Base-by-base conservation (phyloP, 1,284 basidiomycete species). In the Tylopilus sp. region DNA sequence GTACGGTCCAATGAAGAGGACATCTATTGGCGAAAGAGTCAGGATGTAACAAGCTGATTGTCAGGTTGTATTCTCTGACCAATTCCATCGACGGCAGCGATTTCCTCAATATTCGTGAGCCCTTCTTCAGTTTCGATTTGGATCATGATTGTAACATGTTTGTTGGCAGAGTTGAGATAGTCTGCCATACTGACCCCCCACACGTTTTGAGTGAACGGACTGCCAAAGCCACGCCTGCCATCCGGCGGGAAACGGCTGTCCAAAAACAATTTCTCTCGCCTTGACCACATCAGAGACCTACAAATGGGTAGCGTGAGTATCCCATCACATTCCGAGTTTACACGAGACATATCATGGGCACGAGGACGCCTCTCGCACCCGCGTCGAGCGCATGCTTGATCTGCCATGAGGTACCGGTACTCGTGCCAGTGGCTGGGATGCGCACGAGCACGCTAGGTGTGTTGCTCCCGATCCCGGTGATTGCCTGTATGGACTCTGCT, bases 361-460 rank as follows among this genome's bases (percentile, higher is more conserved):
- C 87, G 50, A 91, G 76, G 17, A 90, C 78, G 5, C 90, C 89
- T 45, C 83, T 80, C 25, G 88, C 89, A 16, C 89, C 89, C 1
- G 86, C 86, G 74, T 90, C 89, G 42, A 90, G 82, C 3, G 85
- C 89, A 68, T 88, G 83, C 79, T 91, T 91, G 77, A 90, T 89
- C 77, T 90, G 89, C 89, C 89, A 90, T 64, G 82, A 82, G 2
- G 85, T 86, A 68, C 88, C 84, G 2, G 82, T 78, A 52, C 83
- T 84, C 35, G 83, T 75, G 0, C 88, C 89, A 3, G 89, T 90
- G 12, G 88, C 88, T 14, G 89, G 87, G 59, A 90, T 85, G 31
- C 89, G 78, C 14, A 90, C 86, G 37, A 90, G 72, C n/a, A 84
- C 79, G 72, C 85, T 89, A 0, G 87, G 86, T 8, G 82, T 84